Base-by-base conservation (phyloP, 2,329 filamentous ascomycete species). In the Penicillium sp. region DNA sequence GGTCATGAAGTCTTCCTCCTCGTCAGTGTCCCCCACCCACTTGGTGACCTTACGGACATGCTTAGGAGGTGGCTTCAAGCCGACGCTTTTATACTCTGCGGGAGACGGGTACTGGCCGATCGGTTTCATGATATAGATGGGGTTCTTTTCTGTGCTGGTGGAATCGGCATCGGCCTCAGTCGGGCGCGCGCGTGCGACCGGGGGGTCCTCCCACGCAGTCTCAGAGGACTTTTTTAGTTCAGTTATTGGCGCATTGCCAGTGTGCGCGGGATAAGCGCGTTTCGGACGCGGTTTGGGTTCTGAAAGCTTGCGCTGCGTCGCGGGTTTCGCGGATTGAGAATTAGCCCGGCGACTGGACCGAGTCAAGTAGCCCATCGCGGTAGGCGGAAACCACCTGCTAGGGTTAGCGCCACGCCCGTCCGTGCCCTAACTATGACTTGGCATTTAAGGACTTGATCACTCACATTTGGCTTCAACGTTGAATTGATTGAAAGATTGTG, bases 21-120 rank as follows among this genome's bases (percentile, higher is more conserved):
- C 58, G 9, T 55, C 52, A 26, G 52, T 48, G n/a, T 53, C 52
- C 26, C 52, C 50, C 53, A 48, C 44, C 52, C 55, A 48, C 50
- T 60, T 61, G 31, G 53, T 43, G 49, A 10, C 48, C n/a, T 61
- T 60, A 19, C 33, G 33, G 16, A 55, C 37, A 39, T 58, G 29
- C 29, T 53, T 51, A 11, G 52, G 24, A 1, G 56, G 63, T 39
- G 63, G 64, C 27, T 48, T 57, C 7, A 66, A 54, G n/a, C 62
- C 63, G 27, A 56, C 63, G 48, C 56, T 55, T 44, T 62, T 61
- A 41, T 66, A 66, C 49, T 66, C 64, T 46, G 52, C 62, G 13
- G 21, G 47, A 35, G 64, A 63, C 37, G 64, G 64, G 43, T 65
- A 66, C 47, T 65, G 53, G 31, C 64, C 64, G 21, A 66, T 58